These are phyloP conservation scores for Leptographium radiaticola DNA, from an alignment of 2,329 filamentous ascomycete species.

Conservation along the genomic window DNA sequence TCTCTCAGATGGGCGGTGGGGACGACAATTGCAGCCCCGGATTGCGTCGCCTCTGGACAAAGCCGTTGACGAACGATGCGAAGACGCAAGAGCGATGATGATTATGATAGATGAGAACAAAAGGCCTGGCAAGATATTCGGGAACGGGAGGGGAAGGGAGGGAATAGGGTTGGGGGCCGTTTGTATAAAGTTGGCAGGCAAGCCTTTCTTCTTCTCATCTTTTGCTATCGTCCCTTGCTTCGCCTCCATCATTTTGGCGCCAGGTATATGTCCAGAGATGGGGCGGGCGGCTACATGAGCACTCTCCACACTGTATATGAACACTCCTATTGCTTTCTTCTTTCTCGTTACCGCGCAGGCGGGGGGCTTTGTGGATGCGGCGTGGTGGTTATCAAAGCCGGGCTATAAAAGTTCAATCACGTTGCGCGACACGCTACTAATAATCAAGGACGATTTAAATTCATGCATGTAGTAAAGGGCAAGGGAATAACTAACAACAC, in stretches of 20 bases:
- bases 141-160: not conserved
- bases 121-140: not conserved
- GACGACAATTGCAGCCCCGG: not conserved
- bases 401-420: not conserved
- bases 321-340: not conserved
- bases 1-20: too few species aligned
- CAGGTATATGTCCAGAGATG: not conserved
- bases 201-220: not conserved
- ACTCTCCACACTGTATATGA: conserved; percentile 10
- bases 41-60: not conserved
- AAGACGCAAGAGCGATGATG: not conserved
- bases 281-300: not conserved
- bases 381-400: not conserved
- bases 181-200: not conserved
- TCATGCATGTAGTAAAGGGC: not conserved
- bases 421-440: not conserved
- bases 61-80: not conserved
- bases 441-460: not conserved
- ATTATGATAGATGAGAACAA: not conserved
- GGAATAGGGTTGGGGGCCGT: not conserved
- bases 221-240: not conserved
- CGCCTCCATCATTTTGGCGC: not conserved
- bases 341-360: not conserved
- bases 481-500: not conserved
- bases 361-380: not conserved